Evolutionary conservation across 2,329 filamentous ascomycete species (phyloP).

Genomic region (Colletotrichum spinosum): DNA sequence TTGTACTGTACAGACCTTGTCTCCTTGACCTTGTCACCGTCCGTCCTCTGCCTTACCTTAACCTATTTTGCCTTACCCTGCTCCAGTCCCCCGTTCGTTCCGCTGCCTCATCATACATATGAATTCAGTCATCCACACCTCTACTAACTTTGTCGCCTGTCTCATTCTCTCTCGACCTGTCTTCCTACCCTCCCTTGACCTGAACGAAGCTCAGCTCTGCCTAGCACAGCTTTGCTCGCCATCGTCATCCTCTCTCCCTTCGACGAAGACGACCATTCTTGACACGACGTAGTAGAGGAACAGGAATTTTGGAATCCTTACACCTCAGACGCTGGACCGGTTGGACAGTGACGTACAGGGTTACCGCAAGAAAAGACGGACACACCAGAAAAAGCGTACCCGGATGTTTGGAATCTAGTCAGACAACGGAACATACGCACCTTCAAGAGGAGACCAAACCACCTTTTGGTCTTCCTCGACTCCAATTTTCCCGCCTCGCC

Average conservation of each 20-base stretch:
- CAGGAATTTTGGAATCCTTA: slow-evolving; percentile 12
- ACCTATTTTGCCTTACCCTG: slow-evolving; percentile 34
- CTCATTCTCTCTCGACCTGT: slow-evolving; percentile 28
- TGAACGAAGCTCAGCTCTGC: not conserved
- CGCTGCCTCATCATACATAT: slow-evolving; percentile 36
- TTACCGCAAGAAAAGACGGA: slow-evolving; percentile 1
- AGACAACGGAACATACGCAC: slow-evolving; percentile 15
- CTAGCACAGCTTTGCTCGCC: slow-evolving; percentile 2
- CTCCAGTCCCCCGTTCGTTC: slow-evolving; percentile 14
- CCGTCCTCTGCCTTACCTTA: slow-evolving; percentile 34
- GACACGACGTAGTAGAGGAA: not conserved
- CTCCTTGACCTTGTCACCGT: slow-evolving; percentile 32
- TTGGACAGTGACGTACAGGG: slow-evolving; percentile 28
- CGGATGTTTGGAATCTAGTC: slow-evolving; percentile 31
- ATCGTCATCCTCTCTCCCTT: slow-evolving; percentile 13
- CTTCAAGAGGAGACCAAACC: slow-evolving; percentile 21
- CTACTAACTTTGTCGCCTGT: slow-evolving; percentile 24
- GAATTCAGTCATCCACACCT: slow-evolving; percentile 37
- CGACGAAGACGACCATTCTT: slow-evolving; percentile 8
- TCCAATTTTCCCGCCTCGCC: slow-evolving; percentile 16
- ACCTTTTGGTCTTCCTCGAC: slow-evolving; percentile 9
- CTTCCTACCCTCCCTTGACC: slow-evolving; percentile 21
- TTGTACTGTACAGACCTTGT: slow-evolving; percentile 17
- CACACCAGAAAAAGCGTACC: slow-evolving; percentile 6
- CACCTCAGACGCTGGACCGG: slow-evolving; percentile 4